phyloP scores from a whole-genome alignment of 805 yeast species.

The Candida broadrunensis region DNA sequence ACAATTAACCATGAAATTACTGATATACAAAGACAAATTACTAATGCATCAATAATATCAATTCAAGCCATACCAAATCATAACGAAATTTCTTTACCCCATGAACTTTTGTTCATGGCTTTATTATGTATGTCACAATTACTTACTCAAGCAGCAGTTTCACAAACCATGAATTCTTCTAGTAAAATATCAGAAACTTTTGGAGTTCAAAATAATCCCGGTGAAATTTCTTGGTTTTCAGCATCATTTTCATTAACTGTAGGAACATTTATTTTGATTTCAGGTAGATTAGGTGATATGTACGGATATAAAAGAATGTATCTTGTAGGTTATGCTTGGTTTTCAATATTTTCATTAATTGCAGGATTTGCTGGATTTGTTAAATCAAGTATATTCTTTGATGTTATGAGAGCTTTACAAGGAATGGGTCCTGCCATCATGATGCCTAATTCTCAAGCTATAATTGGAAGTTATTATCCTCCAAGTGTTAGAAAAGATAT shows the following conservation, averaged over 20 bases:
- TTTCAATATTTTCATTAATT: constrained; percentile 19
- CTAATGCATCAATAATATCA: constrained; percentile 3
- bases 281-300: constrained; percentile 34
- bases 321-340: constrained; percentile 21
- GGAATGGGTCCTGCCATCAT: constrained; percentile 34
- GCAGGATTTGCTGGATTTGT: constrained; percentile 26
- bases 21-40: not conserved
- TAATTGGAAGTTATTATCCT: constrained; percentile 30
- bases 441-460: constrained; percentile 33
- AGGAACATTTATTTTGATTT: constrained; percentile 32
- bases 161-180: constrained; percentile 24
- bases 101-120: constrained; percentile 22
- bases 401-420: constrained; percentile 28
- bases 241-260: constrained; percentile 33
- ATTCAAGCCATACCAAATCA: constrained; percentile 12
- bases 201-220: constrained; percentile 19
- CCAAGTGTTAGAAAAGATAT: constrained; percentile 16
- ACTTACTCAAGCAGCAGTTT: constrained; percentile 26
- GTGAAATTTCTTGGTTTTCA: constrained; percentile 34
- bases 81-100: constrained; percentile 18
- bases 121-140: constrained; percentile 25
- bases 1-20: too few species aligned
- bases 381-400: constrained; percentile 20
- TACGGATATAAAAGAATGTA: constrained; percentile 30
- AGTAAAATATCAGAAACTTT: constrained; percentile 19